Base-by-base conservation (phyloP, 345 rosid genomes). In the Rhizophora mangle region DNA sequence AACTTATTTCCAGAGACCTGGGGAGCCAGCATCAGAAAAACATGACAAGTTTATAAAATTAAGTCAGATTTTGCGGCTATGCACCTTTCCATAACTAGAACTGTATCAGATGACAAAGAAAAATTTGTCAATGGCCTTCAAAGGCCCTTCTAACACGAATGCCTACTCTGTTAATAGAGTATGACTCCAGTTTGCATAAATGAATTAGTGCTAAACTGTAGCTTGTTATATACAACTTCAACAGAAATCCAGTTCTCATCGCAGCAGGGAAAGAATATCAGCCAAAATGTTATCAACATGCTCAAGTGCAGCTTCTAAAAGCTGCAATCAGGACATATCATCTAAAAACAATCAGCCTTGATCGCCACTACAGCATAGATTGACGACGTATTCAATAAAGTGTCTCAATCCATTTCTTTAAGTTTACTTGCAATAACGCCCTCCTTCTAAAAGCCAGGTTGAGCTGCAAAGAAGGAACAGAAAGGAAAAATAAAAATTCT, bases 11-110 rank as follows among this genome's bases (percentile, higher is more conserved):
- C n/a, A 20, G 32, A 59, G 22, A 22, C 46, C 21, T 46, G 37
- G 16, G 16, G 34, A 29, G 52, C 15, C 67, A 58, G 29, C 55
- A 56, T 34, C 20, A 30, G 1, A 56, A 30, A 71, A 43, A 16
- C 55, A 22, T 16, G 37, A 51, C 9, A 73, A 77, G 30, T 37
- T 27, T 6, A 51, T 6, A 29, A 6, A 72, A 54, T 31, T 62
- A 63, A 60, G 60, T 32, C 72, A 19, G 57, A 76, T 15, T 1
- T 34, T 21, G 7, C 66, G 72, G 68, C 71, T 71, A 63, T 83
- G 8, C 68, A 91, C 98, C 92, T 91, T 77, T 93, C 98, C 97
- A 93, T 93, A 62, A 62, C 79, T 80, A 21, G 16, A 62, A 26
- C 74, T 64, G 76, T 26, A 32, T 76, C 77, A 69, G 80, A 78